Conservation (phyloP, 2,329 filamentous ascomycete species). For the Fusarium sp. region DNA sequence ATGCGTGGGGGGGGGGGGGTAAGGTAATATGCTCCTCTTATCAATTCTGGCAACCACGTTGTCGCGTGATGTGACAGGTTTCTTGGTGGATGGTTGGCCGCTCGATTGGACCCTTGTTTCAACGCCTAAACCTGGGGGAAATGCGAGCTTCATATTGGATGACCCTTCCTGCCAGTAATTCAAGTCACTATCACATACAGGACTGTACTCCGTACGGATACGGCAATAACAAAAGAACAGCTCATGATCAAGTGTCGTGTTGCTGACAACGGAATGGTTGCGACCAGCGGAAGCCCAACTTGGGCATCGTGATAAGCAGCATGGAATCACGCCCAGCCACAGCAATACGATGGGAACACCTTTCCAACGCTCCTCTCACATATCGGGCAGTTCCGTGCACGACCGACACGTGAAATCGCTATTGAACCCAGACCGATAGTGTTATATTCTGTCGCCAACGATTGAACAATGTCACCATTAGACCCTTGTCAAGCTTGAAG, state of each 20-base stretch:
- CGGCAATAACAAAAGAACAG: not conserved
- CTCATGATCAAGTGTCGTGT: not conserved
- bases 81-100: constrained; percentile 1
- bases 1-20: constrained; percentile 25
- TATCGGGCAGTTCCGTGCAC: constrained; percentile 23
- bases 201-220: no score
- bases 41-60: constrained; percentile 30
- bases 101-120: constrained; percentile 33
- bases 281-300: not conserved
- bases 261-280: not conserved
- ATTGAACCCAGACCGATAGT: not conserved
- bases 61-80: constrained; percentile 41
- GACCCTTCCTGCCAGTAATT: constrained; percentile 18
- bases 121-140: constrained; percentile 37
- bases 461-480: no score
- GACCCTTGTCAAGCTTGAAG: constrained; percentile 20
- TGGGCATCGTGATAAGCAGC: constrained; percentile 5
- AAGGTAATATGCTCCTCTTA: constrained; percentile 31
- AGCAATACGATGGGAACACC: constrained; percentile 16
- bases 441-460: not conserved
- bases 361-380: constrained; percentile 16
- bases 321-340: constrained; percentile 14
- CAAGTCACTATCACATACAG: not conserved
- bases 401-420: constrained; percentile 23
- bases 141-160: constrained; percentile 37